phyloP scores from a whole-genome alignment of 768 basidiomycete species.

The Boletus reticulatus region DNA sequence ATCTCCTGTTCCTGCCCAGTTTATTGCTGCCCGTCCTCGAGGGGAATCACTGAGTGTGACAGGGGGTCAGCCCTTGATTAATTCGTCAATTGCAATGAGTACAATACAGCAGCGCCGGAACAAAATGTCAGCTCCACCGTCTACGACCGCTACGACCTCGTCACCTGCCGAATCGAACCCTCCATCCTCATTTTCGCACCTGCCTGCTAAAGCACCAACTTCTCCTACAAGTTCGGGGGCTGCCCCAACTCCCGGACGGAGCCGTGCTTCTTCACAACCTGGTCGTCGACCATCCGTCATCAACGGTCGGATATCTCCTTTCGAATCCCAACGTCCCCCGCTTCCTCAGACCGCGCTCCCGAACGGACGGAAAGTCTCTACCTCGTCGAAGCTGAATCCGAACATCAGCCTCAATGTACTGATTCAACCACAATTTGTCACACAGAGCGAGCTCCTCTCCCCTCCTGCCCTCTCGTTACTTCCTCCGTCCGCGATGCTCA shows the following conservation, averaged over 20 bases:
- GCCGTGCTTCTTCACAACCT: constrained; percentile 75
- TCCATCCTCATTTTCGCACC: constrained; percentile 35
- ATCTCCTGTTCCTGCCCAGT: constrained; percentile 44
- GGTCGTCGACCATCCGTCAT: constrained; percentile 63
- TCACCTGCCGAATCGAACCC: constrained; percentile 39
- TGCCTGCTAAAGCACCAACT: constrained; percentile 28
- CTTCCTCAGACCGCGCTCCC: constrained; percentile 44
- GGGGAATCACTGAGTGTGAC: constrained; percentile 46
- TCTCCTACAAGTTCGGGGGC: constrained; percentile 42
- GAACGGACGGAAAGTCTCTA: constrained; percentile 56
- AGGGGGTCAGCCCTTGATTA: constrained; percentile 47
- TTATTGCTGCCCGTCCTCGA: constrained; percentile 50
- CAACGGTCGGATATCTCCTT: constrained; percentile 50
- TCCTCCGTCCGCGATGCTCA: constrained; percentile 45
- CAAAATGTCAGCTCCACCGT: constrained; percentile 62
- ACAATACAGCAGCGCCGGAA: constrained; percentile 67
- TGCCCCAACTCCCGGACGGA: constrained; percentile 43
- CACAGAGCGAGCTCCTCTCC: constrained; percentile 52
- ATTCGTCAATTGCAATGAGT: constrained; percentile 56
- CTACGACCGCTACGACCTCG: constrained; percentile 24
- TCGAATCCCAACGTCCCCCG: constrained; percentile 50
- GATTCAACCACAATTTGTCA: constrained; percentile 45
- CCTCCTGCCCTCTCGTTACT: constrained; percentile 39
- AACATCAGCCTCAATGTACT: constrained; percentile 42
- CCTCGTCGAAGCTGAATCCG: constrained; percentile 58